phyloP scores from a whole-genome alignment of 371 early-diverging fungal species.

The Smittium culicis region DNA sequence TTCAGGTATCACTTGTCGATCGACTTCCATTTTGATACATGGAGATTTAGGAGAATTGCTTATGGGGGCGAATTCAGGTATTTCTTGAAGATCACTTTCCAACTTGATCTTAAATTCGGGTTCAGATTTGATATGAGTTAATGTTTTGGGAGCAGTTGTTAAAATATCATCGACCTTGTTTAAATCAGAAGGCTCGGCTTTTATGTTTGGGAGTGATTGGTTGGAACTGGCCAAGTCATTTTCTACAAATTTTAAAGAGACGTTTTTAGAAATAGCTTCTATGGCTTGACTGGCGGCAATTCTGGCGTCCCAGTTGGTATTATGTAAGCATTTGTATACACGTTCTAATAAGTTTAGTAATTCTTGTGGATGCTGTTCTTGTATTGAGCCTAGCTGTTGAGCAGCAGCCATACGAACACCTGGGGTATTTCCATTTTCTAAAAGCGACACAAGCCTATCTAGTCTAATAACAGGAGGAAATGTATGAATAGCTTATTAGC shows the following conservation, averaged over 20 bases:
- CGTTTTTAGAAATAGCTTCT: constrained; percentile 76
- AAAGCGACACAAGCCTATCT: constrained; percentile 79
- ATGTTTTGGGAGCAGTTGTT: background rate
- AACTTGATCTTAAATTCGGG: background rate
- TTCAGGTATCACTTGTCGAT: background rate
- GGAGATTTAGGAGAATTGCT: background rate
- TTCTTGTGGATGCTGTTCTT: constrained; percentile 85
- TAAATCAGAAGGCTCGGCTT: background rate
- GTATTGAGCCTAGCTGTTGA: constrained; percentile 85
- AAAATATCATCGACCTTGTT: background rate
- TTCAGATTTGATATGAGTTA: background rate
- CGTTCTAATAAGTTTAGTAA: constrained; percentile 71
- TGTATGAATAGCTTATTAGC: background rate
- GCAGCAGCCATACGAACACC: constrained; percentile 82
- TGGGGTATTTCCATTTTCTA: constrained; percentile 86
- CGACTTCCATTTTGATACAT: background rate
- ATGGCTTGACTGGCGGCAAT: constrained; percentile 84
- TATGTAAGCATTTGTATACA: constrained; percentile 59
- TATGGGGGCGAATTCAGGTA: background rate
- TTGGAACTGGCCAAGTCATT: constrained; percentile 79
- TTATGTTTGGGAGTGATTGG: constrained; percentile 34
- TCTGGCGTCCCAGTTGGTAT: constrained; percentile 90
- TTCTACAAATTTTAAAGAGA: constrained; percentile 61
- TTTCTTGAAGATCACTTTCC: background rate
- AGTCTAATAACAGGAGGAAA: constrained; percentile 46